These are phyloP conservation scores for Aspergillus sp. DNA, from an alignment of 2,329 filamentous ascomycete species.

Conservation along the genomic window DNA sequence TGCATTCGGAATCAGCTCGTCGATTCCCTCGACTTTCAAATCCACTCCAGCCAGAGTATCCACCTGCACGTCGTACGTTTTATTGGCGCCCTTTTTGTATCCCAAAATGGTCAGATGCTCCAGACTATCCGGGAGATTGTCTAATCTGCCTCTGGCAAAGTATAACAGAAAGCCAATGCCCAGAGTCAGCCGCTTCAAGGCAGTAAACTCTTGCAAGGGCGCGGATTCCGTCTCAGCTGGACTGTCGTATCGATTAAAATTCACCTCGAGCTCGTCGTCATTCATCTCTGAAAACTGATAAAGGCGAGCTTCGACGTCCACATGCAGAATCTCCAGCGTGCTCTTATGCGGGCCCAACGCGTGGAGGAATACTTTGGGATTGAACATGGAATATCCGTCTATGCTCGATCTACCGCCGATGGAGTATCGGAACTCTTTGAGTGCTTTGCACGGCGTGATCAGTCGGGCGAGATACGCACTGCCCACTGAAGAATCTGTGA, in stretches of 20 bases:
- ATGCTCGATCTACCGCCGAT: conserved; percentile 7
- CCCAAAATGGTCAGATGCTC: conserved; percentile 14
- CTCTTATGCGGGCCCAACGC: conserved; percentile 9
- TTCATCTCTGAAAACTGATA: no score
- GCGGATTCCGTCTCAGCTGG: conserved; percentile 10
- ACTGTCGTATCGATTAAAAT: no score
- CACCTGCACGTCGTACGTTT: conserved; percentile 7
- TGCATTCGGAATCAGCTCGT: no score
- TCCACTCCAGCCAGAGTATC: neutral
- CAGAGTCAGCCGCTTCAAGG: conserved; percentile 12
- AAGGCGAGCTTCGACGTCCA: no score
- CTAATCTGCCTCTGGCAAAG: conserved; percentile 2
- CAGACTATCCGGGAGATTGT: conserved; percentile 7
- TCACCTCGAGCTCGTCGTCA: no score
- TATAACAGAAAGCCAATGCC: conserved; percentile 12
- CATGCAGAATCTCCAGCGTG: conserved; percentile 11
- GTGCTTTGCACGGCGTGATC: conserved; percentile 9
- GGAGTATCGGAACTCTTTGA: conserved; percentile 13
- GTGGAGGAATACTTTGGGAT: conserved; percentile 12
- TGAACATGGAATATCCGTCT: conserved; percentile 2
- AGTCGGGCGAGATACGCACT: conserved; percentile 5
- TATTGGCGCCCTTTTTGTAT: conserved; percentile 8
- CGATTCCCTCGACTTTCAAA: no score
- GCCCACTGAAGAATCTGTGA: conserved; percentile 8
- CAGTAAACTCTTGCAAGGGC: conserved; percentile 11